phyloP scores from a whole-genome alignment of 1,139 yeast species.

The Candida tunisiensis region DNA sequence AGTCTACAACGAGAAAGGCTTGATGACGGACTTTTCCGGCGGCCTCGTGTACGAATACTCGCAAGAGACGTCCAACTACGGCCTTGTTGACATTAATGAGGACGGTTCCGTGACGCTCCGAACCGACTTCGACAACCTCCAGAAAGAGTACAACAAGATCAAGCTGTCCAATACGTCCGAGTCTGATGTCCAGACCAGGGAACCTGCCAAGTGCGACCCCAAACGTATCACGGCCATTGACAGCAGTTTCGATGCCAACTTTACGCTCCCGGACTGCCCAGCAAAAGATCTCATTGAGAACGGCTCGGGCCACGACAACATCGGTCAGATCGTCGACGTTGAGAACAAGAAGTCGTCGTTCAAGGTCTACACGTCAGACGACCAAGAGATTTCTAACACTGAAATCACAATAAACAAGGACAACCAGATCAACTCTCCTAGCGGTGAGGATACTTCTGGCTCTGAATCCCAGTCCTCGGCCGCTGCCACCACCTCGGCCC shows the following conservation, averaged over 20 bases:
- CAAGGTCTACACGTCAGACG: constrained; percentile 31
- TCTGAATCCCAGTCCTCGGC: constrained; percentile 3
- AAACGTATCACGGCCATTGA: constrained; percentile 8
- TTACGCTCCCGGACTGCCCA: constrained; percentile 9
- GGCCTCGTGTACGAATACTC: constrained; percentile 89
- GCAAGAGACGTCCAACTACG: constrained; percentile 79
- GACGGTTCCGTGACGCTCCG: constrained; percentile 32
- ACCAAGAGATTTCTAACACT: constrained; percentile 38
- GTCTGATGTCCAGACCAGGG: constrained; percentile 6
- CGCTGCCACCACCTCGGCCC: constrained; percentile 4
- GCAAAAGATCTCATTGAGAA: constrained; percentile 7
- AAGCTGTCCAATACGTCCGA: constrained; percentile 2
- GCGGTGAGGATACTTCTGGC: background rate
- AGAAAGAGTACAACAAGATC: constrained; percentile 9
- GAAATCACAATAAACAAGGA: constrained; percentile 6
- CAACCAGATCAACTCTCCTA: constrained; percentile 22
- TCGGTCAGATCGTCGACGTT: constrained; percentile 28
- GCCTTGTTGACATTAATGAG: constrained; percentile 49
- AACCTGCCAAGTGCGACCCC: constrained; percentile 5
- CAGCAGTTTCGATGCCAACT: constrained; percentile 7
- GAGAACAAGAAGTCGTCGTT: constrained; percentile 23
- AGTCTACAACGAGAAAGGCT: constrained; percentile 38
- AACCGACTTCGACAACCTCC: constrained; percentile 17
- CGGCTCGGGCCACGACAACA: constrained; percentile 13
- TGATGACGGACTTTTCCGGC: constrained; percentile 49